Conservation (phyloP, 768 basidiomycete species). For the Pisolithus orientalis region DNA sequence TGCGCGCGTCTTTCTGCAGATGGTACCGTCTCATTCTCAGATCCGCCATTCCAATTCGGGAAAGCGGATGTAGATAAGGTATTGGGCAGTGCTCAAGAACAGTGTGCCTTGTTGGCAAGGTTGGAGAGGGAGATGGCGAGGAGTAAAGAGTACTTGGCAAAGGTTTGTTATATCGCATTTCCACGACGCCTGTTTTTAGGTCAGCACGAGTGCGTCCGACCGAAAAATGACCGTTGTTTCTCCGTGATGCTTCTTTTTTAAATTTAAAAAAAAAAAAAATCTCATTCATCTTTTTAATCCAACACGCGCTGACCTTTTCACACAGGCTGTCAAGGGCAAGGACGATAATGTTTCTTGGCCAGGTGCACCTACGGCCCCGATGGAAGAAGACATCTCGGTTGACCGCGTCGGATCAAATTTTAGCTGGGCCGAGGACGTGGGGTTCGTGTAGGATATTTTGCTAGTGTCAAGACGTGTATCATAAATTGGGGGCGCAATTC, state of each 20-base stretch:
- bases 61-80: conserved; percentile 56
- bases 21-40: conserved; percentile 70
- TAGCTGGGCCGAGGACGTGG: conserved; percentile 24
- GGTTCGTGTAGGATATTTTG: conserved; percentile 7
- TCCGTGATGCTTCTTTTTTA: background rate
- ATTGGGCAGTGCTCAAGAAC: conserved; percentile 50
- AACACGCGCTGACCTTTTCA: background rate
- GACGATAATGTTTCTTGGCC: conserved; percentile 16
- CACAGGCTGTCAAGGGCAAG: conserved; percentile 25
- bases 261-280: background rate
- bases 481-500: background rate
- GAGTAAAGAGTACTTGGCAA: conserved; percentile 67
- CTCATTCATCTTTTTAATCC: background rate
- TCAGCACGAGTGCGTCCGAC: background rate
- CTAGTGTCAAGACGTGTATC: background rate
- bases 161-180: conserved; percentile 37
- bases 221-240: background rate
- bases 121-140: conserved; percentile 36
- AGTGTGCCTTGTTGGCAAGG: conserved; percentile 16
- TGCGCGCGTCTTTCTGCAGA: conserved; percentile 59
- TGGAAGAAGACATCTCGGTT: conserved; percentile 22
- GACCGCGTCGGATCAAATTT: conserved; percentile 16
- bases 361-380: conserved; percentile 11
- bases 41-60: conserved; percentile 52
- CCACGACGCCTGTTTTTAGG: background rate